Evolutionary conservation across 139 green algal species (phyloP).

Genomic region (Tetraselmis chui): DNA sequence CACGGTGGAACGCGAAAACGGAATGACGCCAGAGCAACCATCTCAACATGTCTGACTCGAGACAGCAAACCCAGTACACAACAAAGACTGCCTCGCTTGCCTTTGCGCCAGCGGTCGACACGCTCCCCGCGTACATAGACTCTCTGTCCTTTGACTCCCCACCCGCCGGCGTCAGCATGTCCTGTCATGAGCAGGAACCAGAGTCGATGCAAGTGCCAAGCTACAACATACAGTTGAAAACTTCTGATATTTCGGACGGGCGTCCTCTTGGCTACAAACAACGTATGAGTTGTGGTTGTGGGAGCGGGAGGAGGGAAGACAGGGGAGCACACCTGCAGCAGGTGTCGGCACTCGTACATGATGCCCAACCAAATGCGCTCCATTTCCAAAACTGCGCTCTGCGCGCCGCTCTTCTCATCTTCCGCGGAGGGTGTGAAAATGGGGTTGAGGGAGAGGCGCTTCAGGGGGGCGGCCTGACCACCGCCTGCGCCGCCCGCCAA

Average conservation of each 20-base stretch:
- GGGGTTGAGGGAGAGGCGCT: background rate
- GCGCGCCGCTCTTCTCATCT: background rate
- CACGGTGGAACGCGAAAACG: no score
- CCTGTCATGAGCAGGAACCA: no score
- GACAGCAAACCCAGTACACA: background rate
- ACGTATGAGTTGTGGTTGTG: no score
- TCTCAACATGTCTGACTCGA: no score
- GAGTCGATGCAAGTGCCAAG: no score
- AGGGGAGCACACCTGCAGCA: background rate
- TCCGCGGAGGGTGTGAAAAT: background rate
- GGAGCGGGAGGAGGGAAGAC: no score
- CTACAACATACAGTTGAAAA: no score
- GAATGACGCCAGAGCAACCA: no score
- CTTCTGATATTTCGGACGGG: no score
- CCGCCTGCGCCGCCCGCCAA: no score
- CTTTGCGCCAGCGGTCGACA: background rate
- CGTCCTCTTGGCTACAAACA: no score
- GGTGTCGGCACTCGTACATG: background rate
- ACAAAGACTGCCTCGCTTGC: background rate
- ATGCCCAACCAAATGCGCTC: background rate
- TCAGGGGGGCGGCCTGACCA: background rate
- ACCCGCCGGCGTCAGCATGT: background rate
- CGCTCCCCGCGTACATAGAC: background rate
- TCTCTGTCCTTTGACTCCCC: background rate
- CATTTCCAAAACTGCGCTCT: background rate